Evolutionary conservation across 257 asterid species (phyloP).

Genomic region (Schizonepeta tenuifolia): DNA sequence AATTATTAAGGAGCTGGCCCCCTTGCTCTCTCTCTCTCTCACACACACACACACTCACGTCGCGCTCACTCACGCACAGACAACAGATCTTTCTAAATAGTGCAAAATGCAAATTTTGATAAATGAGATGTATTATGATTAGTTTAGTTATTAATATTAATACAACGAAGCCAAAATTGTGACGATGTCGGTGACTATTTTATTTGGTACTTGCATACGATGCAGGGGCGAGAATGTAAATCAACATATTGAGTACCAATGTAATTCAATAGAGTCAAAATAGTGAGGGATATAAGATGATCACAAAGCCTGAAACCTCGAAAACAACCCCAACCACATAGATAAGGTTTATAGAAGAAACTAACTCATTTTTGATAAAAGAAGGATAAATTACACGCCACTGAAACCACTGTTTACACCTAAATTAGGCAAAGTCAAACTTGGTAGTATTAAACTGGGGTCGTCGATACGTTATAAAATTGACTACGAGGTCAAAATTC

Average conservation of each 20-base stretch:
- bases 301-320: not conserved
- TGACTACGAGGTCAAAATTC: not conserved
- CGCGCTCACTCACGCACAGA: not conserved
- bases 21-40: conserved; percentile 23
- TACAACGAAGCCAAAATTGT: not conserved
- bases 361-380: not conserved
- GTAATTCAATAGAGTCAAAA: conserved; percentile 1
- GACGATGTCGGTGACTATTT: not conserved
- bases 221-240: conserved; percentile 3
- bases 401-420: not conserved
- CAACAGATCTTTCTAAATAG: conserved; percentile 6
- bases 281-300: not conserved
- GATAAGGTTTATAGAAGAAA: not conserved
- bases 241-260: not conserved
- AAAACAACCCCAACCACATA: not conserved
- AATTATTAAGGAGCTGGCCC: conserved; percentile 27
- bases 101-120: conserved; percentile 7
- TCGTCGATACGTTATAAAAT: not conserved
- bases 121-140: not conserved
- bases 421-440: conserved; percentile 11
- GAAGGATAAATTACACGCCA: not conserved
- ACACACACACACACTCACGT: not conserved
- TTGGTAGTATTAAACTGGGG: conserved; percentile 22
- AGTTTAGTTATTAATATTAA: not conserved
- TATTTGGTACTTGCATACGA: not conserved